Percentiles rank a stretch among this genome's conserved stretches.
These are phyloP conservation scores for Volvox reticuliferus DNA, from an alignment of 139 green algal species.

Conservation along the genomic window DNA sequence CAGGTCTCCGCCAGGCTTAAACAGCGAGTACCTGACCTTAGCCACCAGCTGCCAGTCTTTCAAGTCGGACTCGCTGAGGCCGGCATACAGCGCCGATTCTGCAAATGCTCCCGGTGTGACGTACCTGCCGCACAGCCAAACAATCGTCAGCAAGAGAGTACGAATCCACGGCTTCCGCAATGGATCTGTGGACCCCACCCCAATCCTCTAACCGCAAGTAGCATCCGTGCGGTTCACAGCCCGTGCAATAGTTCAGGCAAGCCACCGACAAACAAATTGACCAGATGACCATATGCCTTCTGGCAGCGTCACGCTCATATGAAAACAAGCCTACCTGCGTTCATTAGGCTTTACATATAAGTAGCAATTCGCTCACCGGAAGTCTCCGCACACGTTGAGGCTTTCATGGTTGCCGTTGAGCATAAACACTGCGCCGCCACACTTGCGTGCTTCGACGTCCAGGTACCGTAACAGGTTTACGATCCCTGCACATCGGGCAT, in stretches of 20 bases:
- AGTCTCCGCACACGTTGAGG: constrained; percentile 87
- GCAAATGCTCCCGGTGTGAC: constrained; percentile 88
- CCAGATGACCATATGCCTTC: too few species aligned
- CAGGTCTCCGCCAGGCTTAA: constrained; percentile 84
- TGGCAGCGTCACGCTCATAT: too few species aligned
- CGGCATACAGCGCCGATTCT: constrained; percentile 84
- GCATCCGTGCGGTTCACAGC: too few species aligned
- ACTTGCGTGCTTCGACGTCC: constrained; percentile 78
- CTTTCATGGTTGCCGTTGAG: constrained; percentile 96
- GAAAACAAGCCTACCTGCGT: too few species aligned
- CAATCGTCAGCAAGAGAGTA: too few species aligned
- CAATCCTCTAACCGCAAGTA: too few species aligned
- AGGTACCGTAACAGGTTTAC: constrained; percentile 87
- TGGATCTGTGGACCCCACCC: too few species aligned
- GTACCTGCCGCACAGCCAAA: constrained; percentile 69
- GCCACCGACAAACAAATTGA: too few species aligned
- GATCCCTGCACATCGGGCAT: constrained; percentile 67
- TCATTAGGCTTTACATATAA: too few species aligned
- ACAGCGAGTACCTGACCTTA: constrained; percentile 76
- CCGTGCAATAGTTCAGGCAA: too few species aligned
- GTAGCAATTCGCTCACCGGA: constrained; percentile 36
- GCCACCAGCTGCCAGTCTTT: constrained; percentile 65
- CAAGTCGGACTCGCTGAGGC: constrained; percentile 73
- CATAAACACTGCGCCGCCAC: constrained; percentile 91
- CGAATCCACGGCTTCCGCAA: too few species aligned